Conservation (phyloP, 228 moss, liverwort and hornwort genomes). For the Sphagnum magellanicum region DNA sequence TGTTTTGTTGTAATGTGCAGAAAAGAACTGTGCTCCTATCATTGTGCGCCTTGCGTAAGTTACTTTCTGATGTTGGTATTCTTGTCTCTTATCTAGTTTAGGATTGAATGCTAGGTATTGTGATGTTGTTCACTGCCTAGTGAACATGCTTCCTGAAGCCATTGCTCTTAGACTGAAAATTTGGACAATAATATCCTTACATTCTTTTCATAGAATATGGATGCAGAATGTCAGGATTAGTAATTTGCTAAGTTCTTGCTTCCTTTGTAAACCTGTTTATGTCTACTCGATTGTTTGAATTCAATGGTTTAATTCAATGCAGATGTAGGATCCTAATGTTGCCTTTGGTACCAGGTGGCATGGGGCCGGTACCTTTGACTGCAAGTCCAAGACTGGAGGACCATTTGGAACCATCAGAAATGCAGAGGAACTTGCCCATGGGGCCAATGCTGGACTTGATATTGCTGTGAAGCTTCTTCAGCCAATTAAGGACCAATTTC, state of each 20-base stretch:
- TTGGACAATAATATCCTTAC: too few species aligned
- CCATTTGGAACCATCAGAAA: conserved; percentile 87
- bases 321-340: too few species aligned
- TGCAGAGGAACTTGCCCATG: conserved; percentile 67
- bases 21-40: conserved; percentile 85
- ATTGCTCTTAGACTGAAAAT: too few species aligned
- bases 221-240: too few species aligned
- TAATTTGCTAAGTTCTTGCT: too few species aligned
- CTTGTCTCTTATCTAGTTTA: background rate
- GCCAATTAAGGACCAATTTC: conserved; percentile 55
- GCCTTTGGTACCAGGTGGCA: conserved; percentile 58
- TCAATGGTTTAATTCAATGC: too few species aligned
- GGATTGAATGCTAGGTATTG: background rate
- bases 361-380: conserved; percentile 74
- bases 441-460: conserved; percentile 82
- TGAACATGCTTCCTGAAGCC: too few species aligned
- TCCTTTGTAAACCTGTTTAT: too few species aligned
- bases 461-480: conserved; percentile 75
- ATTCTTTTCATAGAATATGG: too few species aligned
- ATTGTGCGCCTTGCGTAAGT: conserved; percentile 91
- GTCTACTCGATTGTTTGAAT: too few species aligned
- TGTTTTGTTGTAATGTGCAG: conserved; percentile 27
- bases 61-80: background rate
- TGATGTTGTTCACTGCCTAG: too few species aligned
- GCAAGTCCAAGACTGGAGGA: conserved; percentile 73